A percentile compares a stretch with the other conserved stretches of the same genome.
Conservation (phyloP, 306 rosid species). For the Quercus rubra region DNA sequence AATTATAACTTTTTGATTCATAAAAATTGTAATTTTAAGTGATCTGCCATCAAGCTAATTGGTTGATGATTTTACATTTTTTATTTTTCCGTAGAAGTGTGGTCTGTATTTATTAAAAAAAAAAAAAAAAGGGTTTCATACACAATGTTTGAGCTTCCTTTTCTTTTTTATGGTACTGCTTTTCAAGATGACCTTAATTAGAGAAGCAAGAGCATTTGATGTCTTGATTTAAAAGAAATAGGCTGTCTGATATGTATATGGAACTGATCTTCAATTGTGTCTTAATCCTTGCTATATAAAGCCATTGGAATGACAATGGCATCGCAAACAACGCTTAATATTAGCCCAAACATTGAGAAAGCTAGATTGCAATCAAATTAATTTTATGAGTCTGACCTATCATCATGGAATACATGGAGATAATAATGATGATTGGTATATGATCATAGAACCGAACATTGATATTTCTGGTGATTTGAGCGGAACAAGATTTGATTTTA, state of each 20-base stretch:
- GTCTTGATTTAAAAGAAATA: neutral
- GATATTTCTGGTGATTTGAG: neutral
- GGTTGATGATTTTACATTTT: neutral
- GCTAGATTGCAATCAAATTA: neutral
- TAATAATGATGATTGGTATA: neutral
- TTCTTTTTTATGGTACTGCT: neutral
- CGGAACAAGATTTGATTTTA: neutral
- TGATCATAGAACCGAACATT: neutral
- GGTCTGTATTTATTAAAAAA: neutral
- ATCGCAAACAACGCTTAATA: neutral
- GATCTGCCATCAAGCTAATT: neutral
- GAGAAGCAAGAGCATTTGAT: neutral
- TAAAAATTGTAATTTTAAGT: neutral
- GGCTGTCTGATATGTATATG: neutral
- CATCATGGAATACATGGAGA: neutral
- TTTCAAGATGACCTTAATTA: neutral
- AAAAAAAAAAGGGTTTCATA: neutral
- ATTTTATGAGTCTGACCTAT: neutral
- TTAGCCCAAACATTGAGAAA: neutral
- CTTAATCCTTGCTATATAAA: neutral
- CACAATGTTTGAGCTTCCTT: neutral
- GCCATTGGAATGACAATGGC: neutral
- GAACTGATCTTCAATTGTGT: neutral
- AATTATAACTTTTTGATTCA: no score
- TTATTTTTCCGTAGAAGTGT: neutral